phyloP scores from a whole-genome alignment of 2,329 filamentous ascomycete species.

The Hypomyces perniciosus region DNA sequence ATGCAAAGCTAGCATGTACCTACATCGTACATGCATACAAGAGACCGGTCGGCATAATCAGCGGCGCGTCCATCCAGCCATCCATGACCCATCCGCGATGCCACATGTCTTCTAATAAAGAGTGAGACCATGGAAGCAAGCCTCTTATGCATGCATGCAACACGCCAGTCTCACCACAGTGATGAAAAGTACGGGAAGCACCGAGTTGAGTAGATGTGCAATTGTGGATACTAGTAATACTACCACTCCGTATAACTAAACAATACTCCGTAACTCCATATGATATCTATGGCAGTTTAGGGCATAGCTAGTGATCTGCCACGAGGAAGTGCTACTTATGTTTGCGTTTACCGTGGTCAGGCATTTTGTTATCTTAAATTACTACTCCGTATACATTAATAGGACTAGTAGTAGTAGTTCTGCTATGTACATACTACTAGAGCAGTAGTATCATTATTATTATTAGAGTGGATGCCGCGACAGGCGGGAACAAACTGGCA shows the following conservation, averaged over 20 bases:
- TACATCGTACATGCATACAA: background rate
- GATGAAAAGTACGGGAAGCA: constrained; percentile 7
- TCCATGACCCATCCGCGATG: background rate
- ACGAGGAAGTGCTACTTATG: too few relatives aligned
- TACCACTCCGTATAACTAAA: too few relatives aligned
- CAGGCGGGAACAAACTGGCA: constrained; percentile 3
- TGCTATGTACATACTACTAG: constrained; percentile 1
- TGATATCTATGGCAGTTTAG: too few relatives aligned
- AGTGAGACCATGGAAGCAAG: background rate
- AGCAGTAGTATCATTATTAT: constrained; percentile 5
- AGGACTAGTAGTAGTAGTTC: background rate
- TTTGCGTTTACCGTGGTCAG: too few relatives aligned
- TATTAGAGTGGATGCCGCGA: constrained; percentile 6
- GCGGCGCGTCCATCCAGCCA: background rate
- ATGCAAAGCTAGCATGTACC: too few relatives aligned
- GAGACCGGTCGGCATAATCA: background rate
- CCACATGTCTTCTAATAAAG: background rate
- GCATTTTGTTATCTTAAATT: background rate
- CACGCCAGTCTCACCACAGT: background rate
- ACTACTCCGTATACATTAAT: background rate
- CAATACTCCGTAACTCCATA: too few relatives aligned
- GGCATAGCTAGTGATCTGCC: too few relatives aligned
- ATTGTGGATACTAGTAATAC: background rate
- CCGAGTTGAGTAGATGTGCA: background rate
- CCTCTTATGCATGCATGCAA: background rate